These are phyloP conservation scores for Panicum virgatum DNA, from an alignment of 202 grass and related monocot species.

Conservation along the genomic window DNA sequence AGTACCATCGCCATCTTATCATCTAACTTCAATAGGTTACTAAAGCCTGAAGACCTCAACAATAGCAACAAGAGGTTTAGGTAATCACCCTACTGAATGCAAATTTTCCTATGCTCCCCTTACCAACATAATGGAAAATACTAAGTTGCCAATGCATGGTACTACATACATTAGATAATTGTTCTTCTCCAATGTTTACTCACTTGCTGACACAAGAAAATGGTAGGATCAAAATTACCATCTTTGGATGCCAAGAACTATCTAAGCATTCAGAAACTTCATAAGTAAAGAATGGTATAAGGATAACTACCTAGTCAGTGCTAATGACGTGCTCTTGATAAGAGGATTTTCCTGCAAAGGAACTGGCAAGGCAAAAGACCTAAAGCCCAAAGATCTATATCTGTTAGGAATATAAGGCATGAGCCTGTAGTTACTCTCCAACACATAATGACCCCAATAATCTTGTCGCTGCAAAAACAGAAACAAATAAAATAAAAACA, in stretches of 20 bases:
- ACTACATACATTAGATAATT: neutral
- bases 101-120: neutral
- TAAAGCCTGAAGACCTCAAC: neutral
- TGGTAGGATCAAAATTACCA: neutral
- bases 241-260: neutral
- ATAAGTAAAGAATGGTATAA: constrained; percentile 30
- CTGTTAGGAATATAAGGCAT: constrained; percentile 49
- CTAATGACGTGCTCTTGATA: constrained; percentile 61
- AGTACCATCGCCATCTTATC: constrained; percentile 2
- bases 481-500: constrained; percentile 17
- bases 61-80: neutral
- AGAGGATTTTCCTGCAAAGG: constrained; percentile 65
- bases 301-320: constrained; percentile 65
- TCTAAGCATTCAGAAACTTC: constrained; percentile 21
- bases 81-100: neutral
- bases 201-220: neutral
- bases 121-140: neutral
- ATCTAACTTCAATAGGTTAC: constrained; percentile 8
- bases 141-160: neutral
- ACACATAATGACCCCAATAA: constrained; percentile 43
- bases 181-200: constrained; percentile 7
- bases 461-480: constrained; percentile 51
- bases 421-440: constrained; percentile 57
- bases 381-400: constrained; percentile 51
- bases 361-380: constrained; percentile 62